Base-by-base conservation (phyloP, 441 rosid genomes). In the Corymbia calophylla region DNA sequence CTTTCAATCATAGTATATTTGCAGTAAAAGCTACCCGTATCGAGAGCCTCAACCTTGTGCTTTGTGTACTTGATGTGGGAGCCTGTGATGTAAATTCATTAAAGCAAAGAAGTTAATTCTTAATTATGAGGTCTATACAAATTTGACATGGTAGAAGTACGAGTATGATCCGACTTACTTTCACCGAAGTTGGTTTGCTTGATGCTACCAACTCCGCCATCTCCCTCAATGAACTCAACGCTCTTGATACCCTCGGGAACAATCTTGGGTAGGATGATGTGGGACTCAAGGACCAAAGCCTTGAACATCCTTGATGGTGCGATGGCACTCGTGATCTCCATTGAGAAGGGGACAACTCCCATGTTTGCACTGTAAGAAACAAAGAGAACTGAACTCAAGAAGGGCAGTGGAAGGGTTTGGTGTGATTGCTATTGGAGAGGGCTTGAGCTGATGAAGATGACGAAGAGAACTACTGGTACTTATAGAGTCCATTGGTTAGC, bases 1-100 rank as follows among this genome's bases (percentile, higher is more conserved):
- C 88, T 86, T 18, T 68, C 90, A 48, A 89, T 53, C 87, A 86
- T 16, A 29, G 90, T 66, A 48, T 86, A 86, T 60, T 89, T 89
- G 86, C 90, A 89, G 53, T 89, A 66, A 44, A 23, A 32, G 2
- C 73, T 88, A n/a, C 73, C 73, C 7, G 2, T 9, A 14, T 89
- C 88, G 5, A 88, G 35, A 39, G 77, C 89, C 32, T 88, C 81
- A 5, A 88, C 82, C 89, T 54, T 60, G 49, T 88, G 87, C 27
- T 84, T 88, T 8, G 60, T 49, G 77, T 80, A 73, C 87, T 88
- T 88, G 11, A 88, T 15, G 18, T 17, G 29, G 7, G 9, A 32
- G 32, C 49, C 88, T 31, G 2, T 54, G 8, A 58, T 60, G 3
- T 8, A n/a, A 31, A 35, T 25, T 66, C 35, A 35, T 29, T 15